phyloP scores from a whole-genome alignment of 2,329 filamentous ascomycete genomes.

The Diaporthe vexans region DNA sequence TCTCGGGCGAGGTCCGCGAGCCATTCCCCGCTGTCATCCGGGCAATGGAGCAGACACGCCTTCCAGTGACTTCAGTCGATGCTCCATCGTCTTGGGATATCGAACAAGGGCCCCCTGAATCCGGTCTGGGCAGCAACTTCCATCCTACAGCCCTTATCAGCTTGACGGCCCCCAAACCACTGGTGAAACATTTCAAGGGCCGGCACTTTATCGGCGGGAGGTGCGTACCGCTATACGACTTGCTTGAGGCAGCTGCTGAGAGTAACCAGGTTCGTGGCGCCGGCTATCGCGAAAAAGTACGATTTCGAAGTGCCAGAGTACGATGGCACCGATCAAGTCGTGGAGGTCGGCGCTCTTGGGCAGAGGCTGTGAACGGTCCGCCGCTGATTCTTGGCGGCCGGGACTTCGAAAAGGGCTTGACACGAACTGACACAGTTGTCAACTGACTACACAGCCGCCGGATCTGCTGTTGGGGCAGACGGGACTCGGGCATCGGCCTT shows the following conservation, averaged over 20 bases:
- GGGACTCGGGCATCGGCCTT: slow-evolving; percentile 70
- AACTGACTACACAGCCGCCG: slow-evolving; percentile 69
- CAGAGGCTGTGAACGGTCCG: slow-evolving; percentile 65
- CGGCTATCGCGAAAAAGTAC: slow-evolving; percentile 86
- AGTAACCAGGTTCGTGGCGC: slow-evolving; percentile 79
- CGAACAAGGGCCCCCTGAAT: slow-evolving; percentile 82
- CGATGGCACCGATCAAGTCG: slow-evolving; percentile 88
- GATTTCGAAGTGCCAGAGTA: slow-evolving; percentile 86
- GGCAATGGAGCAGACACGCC: slow-evolving; percentile 77
- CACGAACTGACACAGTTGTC: slow-evolving; percentile 45
- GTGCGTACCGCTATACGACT: slow-evolving; percentile 57
- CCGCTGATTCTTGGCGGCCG: slow-evolving; percentile 26
- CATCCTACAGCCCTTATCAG: slow-evolving; percentile 86
- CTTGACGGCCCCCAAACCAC: slow-evolving; percentile 92
- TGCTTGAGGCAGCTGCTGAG: slow-evolving; percentile 9
- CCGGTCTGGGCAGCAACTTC: slow-evolving; percentile 84
- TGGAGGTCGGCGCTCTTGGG: slow-evolving; percentile 74
- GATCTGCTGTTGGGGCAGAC: slow-evolving; percentile 71
- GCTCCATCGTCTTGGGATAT: slow-evolving; percentile 97
- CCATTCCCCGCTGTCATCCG: slow-evolving; percentile 88
- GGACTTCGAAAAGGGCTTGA: not conserved
- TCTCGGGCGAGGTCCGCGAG: slow-evolving; percentile 91
- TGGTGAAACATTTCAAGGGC: slow-evolving; percentile 86
- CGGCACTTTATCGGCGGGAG: slow-evolving; percentile 93
- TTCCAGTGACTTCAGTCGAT: slow-evolving; percentile 91